These are phyloP conservation scores for Actinomortierella wolfii DNA, from an alignment of 371 early-diverging fungal species.

Conservation along the genomic window DNA sequence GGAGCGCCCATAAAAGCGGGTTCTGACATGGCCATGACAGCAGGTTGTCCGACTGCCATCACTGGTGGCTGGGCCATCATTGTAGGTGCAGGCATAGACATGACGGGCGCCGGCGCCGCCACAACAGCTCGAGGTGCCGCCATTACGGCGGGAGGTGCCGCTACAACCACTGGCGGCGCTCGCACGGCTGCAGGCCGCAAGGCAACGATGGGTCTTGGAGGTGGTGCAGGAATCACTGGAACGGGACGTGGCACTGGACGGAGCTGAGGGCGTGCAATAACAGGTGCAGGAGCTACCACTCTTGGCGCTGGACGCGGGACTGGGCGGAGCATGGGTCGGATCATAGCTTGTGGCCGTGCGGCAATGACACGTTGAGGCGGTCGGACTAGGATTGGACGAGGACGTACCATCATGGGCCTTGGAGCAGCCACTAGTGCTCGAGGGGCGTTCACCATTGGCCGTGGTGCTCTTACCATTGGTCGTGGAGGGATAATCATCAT, in stretches of 20 bases:
- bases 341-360: no score
- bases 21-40: neutral
- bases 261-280: constrained; percentile 10
- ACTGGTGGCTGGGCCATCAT: no score
- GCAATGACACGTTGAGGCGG: constrained; percentile 8
- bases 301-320: constrained; percentile 4
- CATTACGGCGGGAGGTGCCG: constrained; percentile 5
- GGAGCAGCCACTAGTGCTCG: constrained; percentile 14
- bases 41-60: no score
- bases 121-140: constrained; percentile 3
- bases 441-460: constrained; percentile 3
- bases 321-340: no score
- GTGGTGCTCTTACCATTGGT: constrained; percentile 13
- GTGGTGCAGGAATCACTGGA: neutral
- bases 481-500: constrained; percentile 9
- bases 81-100: constrained; percentile 1
- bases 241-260: constrained; percentile 8
- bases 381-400: constrained; percentile 10
- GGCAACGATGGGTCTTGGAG: neutral
- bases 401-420: neutral
- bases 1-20: neutral
- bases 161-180: constrained; percentile 2
- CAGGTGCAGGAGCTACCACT: constrained; percentile 1
- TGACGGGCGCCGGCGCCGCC: constrained; percentile 1
- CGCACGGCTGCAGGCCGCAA: neutral